Evolutionary conservation across 106 monocot genomes (phyloP).

Genomic region (Hemerocallis citrina): DNA sequence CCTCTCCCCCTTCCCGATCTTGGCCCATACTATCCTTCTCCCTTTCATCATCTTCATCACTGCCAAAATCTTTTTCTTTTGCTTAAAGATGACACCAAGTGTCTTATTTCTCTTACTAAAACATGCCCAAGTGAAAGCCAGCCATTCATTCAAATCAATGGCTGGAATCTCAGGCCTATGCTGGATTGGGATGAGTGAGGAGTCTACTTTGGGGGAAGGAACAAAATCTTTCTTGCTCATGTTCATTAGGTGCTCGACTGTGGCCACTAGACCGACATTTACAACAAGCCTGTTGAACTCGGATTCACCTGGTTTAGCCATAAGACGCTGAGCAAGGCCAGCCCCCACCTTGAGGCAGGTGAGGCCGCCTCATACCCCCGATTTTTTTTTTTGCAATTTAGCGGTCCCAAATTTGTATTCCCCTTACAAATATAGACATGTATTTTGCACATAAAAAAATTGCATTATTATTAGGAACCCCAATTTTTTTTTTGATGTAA

Average conservation of each 20-base stretch:
- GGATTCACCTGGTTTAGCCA: slow-evolving; percentile 61
- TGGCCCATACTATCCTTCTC: not conserved
- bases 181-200: slow-evolving; percentile 54
- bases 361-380: too few species aligned
- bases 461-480: too few species aligned
- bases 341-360: too few species aligned
- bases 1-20: slow-evolving; percentile 4
- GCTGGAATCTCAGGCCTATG: slow-evolving; percentile 26
- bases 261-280: slow-evolving; percentile 63
- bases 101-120: slow-evolving; percentile 86
- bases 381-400: too few species aligned
- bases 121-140: slow-evolving; percentile 61
- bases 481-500: too few species aligned
- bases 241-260: slow-evolving; percentile 52
- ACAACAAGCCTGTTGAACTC: slow-evolving; percentile 72
- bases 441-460: too few species aligned
- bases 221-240: slow-evolving; percentile 83
- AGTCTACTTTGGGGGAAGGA: slow-evolving; percentile 79
- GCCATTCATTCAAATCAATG: slow-evolving; percentile 74
- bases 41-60: slow-evolving; percentile 6
- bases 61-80: slow-evolving; percentile 52
- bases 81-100: slow-evolving; percentile 82
- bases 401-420: too few species aligned
- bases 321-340: slow-evolving; percentile 54
- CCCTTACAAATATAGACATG: too few species aligned